Percentiles rank a stretch among this genome's conserved stretches.
These are phyloP conservation scores for Colletotrichum sp. DNA, from an alignment of 2,329 filamentous ascomycete species.

Conservation along the genomic window DNA sequence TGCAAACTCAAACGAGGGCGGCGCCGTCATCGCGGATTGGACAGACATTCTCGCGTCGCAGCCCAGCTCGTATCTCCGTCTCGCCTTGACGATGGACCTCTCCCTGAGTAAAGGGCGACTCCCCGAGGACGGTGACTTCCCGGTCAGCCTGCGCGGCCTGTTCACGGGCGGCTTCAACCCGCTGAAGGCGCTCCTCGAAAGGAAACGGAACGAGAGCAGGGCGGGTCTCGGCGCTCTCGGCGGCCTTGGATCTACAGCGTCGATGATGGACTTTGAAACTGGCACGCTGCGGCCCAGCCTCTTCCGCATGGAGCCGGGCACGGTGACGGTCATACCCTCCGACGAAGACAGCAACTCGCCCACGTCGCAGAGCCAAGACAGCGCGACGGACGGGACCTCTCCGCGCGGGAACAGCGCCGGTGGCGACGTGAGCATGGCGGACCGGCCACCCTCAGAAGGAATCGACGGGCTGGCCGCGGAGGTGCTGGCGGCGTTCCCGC, in stretches of 20 bases:
- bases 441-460: slow-evolving; percentile 28
- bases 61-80: slow-evolving; percentile 43
- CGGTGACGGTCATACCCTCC: slow-evolving; percentile 17
- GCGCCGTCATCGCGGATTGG: slow-evolving; percentile 40
- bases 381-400: slow-evolving; percentile 11
- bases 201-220: slow-evolving; percentile 22
- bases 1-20: slow-evolving; percentile 8
- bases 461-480: slow-evolving; percentile 36
- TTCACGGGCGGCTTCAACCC: slow-evolving; percentile 43
- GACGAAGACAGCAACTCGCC: slow-evolving; percentile 26
- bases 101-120: slow-evolving; percentile 46
- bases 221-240: background rate
- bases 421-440: slow-evolving; percentile 15
- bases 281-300: slow-evolving; percentile 6
- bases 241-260: background rate
- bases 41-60: slow-evolving; percentile 46
- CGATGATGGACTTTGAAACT: slow-evolving; percentile 11
- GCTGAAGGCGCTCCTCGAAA: slow-evolving; percentile 34
- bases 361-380: slow-evolving; percentile 2
- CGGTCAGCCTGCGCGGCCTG: slow-evolving; percentile 39
- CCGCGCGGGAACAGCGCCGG: background rate
- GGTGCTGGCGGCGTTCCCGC: slow-evolving; percentile 35
- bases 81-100: slow-evolving; percentile 49
- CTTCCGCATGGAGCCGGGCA: slow-evolving; percentile 16
- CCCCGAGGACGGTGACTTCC: slow-evolving; percentile 45